These are phyloP conservation scores for Medicago arabica DNA, from an alignment of 306 rosid species.

Conservation along the genomic window DNA sequence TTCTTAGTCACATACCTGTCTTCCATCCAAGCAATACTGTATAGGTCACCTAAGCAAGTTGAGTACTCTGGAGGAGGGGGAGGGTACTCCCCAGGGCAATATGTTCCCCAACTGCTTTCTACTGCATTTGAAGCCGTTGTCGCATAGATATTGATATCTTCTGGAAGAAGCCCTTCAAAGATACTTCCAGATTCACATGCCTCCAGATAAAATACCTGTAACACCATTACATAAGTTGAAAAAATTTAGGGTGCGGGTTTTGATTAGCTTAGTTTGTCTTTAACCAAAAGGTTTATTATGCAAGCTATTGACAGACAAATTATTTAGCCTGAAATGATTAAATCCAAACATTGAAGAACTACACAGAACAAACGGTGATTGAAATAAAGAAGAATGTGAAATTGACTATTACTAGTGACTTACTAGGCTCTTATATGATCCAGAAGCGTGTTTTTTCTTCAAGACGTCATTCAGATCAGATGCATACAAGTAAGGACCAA, in stretches of 20 bases:
- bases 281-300: neutral
- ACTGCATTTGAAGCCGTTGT: slow-evolving; percentile 93
- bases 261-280: slow-evolving; percentile 17
- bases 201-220: slow-evolving; percentile 96
- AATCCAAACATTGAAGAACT: slow-evolving; percentile 19
- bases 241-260: slow-evolving; percentile 6
- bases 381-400: slow-evolving; percentile 17
- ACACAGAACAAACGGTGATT: slow-evolving; percentile 6
- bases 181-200: slow-evolving; percentile 99
- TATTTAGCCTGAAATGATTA: neutral
- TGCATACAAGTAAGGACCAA: slow-evolving; percentile 75
- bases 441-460: slow-evolving; percentile 86
- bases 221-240: slow-evolving; percentile 32
- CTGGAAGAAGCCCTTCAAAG: slow-evolving; percentile 95
- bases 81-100: slow-evolving; percentile 92
- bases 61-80: slow-evolving; percentile 92
- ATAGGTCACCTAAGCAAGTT: slow-evolving; percentile 94
- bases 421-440: slow-evolving; percentile 82
- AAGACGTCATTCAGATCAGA: slow-evolving; percentile 71
- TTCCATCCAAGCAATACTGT: slow-evolving; percentile 99
- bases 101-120: slow-evolving; percentile 99
- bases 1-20: slow-evolving; percentile 68
- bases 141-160: slow-evolving; percentile 80
- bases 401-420: slow-evolving; percentile 37
- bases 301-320: neutral